Conservation (phyloP, 1,284 basidiomycete genomes). For the Takashimella tepidaria region DNA sequence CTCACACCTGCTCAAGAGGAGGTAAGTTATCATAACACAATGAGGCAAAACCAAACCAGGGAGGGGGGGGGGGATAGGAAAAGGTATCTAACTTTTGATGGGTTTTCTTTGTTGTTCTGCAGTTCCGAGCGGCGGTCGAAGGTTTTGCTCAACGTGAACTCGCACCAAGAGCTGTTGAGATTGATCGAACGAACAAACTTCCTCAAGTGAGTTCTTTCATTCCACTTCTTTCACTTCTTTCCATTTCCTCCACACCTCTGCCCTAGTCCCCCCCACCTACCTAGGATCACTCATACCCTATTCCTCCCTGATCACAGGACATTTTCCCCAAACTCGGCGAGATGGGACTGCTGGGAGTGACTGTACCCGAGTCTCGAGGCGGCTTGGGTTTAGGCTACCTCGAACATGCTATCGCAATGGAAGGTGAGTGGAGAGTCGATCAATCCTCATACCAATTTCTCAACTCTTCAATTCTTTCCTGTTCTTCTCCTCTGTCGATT, state of each 20-base stretch:
- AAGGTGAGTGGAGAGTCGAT: conserved; percentile 50
- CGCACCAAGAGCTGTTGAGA: conserved; percentile 72
- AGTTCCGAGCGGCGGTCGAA: conserved; percentile 74
- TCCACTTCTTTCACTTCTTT: neutral
- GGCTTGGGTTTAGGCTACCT: conserved; percentile 78
- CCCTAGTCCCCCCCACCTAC: neutral
- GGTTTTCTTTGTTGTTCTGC: neutral
- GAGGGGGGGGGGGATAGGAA: too few species aligned
- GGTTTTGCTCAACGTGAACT: conserved; percentile 75
- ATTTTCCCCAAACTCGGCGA: conserved; percentile 82
- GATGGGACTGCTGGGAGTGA: conserved; percentile 71
- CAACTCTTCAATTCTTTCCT: too few species aligned
- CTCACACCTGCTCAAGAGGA: conserved; percentile 76
- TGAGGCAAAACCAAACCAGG: too few species aligned
- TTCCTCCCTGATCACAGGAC: conserved; percentile 53
- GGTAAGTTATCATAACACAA: conserved; percentile 54
- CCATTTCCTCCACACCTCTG: neutral
- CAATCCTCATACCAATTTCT: too few species aligned
- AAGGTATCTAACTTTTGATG: neutral
- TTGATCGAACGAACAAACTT: conserved; percentile 75
- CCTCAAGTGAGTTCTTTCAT: conserved; percentile 56
- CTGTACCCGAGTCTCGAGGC: conserved; percentile 70
- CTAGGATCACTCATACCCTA: neutral
- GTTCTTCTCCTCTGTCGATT: too few species aligned
- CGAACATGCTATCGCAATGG: conserved; percentile 86